Evolutionary conservation across 2,329 filamentous ascomycete species (phyloP), one percentile per base, ranked within the genome.

Genomic region (Cytospora leucostoma): DNA sequence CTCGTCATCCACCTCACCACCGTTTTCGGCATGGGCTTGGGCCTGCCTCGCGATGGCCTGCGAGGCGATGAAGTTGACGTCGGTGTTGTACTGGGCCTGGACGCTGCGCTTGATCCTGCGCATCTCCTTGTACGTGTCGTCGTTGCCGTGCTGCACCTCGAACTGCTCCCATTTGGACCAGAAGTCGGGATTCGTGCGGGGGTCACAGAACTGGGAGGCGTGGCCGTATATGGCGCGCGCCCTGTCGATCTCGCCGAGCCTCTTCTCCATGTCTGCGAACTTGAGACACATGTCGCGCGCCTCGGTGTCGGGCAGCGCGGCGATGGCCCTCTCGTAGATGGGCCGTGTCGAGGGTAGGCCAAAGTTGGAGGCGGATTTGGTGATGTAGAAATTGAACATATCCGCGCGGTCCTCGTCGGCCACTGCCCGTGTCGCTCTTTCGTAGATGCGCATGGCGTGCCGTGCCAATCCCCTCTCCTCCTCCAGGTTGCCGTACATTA

Each of bases 361-460:
- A 72, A 99, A 99, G 77, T 99, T 99, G 21, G 93, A 96, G 1
- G 95, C 95, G 0, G 93, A 97, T 75, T 99, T 98, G 64, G 94
- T 98, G 73, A 99, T 97, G 80, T 99, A 99, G 74, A 98, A 97
- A 76, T 97, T 95, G 80, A 97, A 99, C 93, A 99, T 97, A 71
- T 97, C 93, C 65, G 93, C 89, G 59, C 93, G 85, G 75, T 99
- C 94, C 72, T 97, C 94, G 71, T 99, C 95, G 15, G 92, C 89
- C 4, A 99, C 96, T 13, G 94, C 93, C 37, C 95, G 88, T 6
- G 95, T 99, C 8, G 95, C 95, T 64, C 95, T 90, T 78, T 99
- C 96, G 77, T 99, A 99, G 69, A 99, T 99, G 65, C 95, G 90
- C 95, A 99, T 99, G 2, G 96, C 96, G 74, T 98, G 94, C 56